These are phyloP conservation scores for Yamadazyma spencermartinsiae DNA, from an alignment of 1,139 yeast species.

Conservation along the genomic window DNA sequence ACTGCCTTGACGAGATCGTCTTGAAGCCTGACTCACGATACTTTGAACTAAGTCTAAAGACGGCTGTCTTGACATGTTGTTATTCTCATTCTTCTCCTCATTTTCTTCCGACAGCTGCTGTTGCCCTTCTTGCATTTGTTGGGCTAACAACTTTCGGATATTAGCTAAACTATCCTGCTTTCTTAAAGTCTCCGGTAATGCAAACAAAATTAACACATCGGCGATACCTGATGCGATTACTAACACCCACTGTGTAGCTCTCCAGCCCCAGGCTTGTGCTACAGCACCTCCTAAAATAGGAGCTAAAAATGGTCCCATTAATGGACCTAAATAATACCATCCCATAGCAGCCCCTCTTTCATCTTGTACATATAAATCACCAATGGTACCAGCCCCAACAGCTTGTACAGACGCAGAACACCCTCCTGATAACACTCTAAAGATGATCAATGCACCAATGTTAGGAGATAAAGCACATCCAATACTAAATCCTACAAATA, in stretches of 20 bases:
- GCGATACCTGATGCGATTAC: constrained; percentile 65
- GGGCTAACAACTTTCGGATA: constrained; percentile 40
- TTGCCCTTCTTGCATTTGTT: constrained; percentile 13
- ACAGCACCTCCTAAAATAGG: constrained; percentile 84
- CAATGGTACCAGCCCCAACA: constrained; percentile 87
- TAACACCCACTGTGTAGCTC: constrained; percentile 86
- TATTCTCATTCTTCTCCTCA: constrained; percentile 12
- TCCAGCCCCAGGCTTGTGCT: constrained; percentile 76
- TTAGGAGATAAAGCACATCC: constrained; percentile 70
- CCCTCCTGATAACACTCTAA: constrained; percentile 75
- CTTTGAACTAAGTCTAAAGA: constrained; percentile 9
- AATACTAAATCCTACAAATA: constrained; percentile 65
- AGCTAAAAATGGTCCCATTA: constrained; percentile 77
- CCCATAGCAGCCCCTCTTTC: constrained; percentile 84
- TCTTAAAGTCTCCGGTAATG: constrained; percentile 76
- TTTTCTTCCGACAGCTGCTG: constrained; percentile 15
- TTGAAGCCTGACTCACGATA: constrained; percentile 8
- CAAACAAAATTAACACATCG: constrained; percentile 49
- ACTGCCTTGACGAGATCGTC: constrained; percentile 2
- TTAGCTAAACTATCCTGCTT: constrained; percentile 52
- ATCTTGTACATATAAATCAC: constrained; percentile 67
- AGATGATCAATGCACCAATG: constrained; percentile 62
- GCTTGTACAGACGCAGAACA: constrained; percentile 86
- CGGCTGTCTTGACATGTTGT: constrained; percentile 15
- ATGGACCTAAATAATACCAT: constrained; percentile 75